A percentile compares a stretch with the other conserved stretches of the same genome.
These are phyloP conservation scores for Chytridium lagenaria DNA, from an alignment of 371 early-diverging fungal species.

Conservation along the genomic window DNA sequence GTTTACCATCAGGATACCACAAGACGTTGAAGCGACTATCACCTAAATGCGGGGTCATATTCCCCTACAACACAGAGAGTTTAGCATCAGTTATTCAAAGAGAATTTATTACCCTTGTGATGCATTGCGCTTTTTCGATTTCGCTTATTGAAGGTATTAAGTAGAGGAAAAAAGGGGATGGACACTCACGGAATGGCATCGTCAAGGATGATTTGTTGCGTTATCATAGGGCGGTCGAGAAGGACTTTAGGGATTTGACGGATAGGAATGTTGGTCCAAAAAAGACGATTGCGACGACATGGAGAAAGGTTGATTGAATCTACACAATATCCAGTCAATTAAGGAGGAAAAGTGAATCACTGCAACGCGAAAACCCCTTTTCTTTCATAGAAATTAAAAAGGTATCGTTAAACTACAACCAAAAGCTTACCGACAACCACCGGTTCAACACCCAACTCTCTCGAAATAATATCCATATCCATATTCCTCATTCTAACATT, in stretches of 20 bases:
- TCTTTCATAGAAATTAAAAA: too few relatives aligned
- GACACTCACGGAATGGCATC: slow-evolving; percentile 25
- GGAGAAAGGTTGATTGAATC: slow-evolving; percentile 18
- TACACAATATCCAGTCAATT: neutral
- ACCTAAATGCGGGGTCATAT: slow-evolving; percentile 11
- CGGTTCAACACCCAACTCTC: slow-evolving; percentile 20
- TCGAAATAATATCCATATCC: slow-evolving; percentile 19
- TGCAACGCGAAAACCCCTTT: too few relatives aligned
- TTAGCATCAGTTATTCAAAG: neutral
- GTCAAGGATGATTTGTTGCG: slow-evolving; percentile 13
- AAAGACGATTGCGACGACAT: slow-evolving; percentile 16
- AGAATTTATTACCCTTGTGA: slow-evolving; percentile 10
- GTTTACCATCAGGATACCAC: slow-evolving; percentile 24
- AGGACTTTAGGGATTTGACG: neutral
- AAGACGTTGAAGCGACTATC: slow-evolving; percentile 23
- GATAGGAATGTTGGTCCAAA: slow-evolving; percentile 27
- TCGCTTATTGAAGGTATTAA: too few relatives aligned
- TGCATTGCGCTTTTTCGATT: slow-evolving; percentile 16
- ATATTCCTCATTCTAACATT: slow-evolving; percentile 18
- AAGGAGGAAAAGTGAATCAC: too few relatives aligned
- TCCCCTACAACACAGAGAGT: neutral
- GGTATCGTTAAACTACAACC: too few relatives aligned
- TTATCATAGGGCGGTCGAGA: slow-evolving; percentile 5
- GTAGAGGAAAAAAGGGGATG: too few relatives aligned
- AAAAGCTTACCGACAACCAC: slow-evolving; percentile 7